Evolutionary conservation across 2,329 filamentous ascomycete genomes (phyloP), one percentile per base, ranked within the genome.

Genomic region (Neonectria faginata): DNA sequence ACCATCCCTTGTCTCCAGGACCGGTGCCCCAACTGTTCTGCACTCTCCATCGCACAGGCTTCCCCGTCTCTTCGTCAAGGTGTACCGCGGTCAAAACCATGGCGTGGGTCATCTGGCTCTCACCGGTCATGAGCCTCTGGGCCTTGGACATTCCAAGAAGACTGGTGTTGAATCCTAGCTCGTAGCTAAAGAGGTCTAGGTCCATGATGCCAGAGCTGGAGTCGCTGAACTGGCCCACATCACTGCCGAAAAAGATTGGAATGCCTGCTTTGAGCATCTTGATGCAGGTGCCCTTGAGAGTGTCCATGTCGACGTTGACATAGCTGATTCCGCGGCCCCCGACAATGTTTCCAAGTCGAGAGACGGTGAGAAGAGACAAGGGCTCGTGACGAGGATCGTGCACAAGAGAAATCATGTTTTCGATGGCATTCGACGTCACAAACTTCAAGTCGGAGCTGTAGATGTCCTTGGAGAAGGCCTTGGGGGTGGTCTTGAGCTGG

Each of bases 81-180:
- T 97, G 93, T 50, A 97, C 94, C 1, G 88, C 94, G 2, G 93
- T 97, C 66, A 97, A 79, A 0, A 97, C 92, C 94, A 97, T 97
- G 5, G 94, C 94, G 74, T 97, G 94, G 1, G 93, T 97, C 93
- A 97, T 97, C 55, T 88, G 85, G 58, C 87, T 91, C 80, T 97
- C 93, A 11, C 92, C 89, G 0, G 90, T 90, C 72, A 86, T 83
- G 50, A 97, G 81, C 3, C 93, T 83, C 72, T 93, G 86, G 1
- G 91, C 91, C 79, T 97, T 97, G 73, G 82, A 88, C 86, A 97
- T 85, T 18, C 87, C 88, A 9, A 95, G 84, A 25, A 97, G 83
- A 60, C 84, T 85, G 65, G 93, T 85, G 72, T 94, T 92, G 79
- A 97, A 93, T n/a, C 92, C 93, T 1, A 97, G 86, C 71, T 91